Percentiles rank a stretch among this genome's conserved stretches.
Conservation (phyloP, 2,329 filamentous ascomycete species). For the Calonectria fujianensis region DNA sequence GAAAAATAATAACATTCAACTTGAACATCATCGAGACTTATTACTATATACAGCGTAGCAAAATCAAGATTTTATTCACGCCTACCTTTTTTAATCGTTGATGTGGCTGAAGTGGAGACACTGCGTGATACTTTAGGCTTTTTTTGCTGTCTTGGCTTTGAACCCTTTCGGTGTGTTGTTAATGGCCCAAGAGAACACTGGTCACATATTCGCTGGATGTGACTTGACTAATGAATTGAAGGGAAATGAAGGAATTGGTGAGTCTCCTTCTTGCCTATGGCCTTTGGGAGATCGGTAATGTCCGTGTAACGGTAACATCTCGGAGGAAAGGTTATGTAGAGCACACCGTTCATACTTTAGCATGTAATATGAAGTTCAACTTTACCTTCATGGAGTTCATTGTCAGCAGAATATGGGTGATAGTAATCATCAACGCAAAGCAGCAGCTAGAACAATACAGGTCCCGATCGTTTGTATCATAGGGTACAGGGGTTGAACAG, state of each 20-base stretch:
- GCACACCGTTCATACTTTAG: background rate
- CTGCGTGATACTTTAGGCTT: background rate
- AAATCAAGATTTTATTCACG: background rate
- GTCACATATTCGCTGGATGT: background rate
- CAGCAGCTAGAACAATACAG: background rate
- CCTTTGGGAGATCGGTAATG: background rate
- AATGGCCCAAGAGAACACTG: background rate
- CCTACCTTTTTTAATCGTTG: background rate
- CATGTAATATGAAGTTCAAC: background rate
- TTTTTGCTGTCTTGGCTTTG: background rate
- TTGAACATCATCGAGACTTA: background rate
- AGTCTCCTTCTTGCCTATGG: background rate
- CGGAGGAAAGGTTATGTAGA: too few species aligned
- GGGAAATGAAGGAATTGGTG: background rate
- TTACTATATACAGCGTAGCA: background rate
- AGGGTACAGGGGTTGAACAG: background rate
- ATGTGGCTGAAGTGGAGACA: background rate
- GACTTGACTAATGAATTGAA: background rate
- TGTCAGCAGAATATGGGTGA: background rate
- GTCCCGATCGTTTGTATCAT: background rate
- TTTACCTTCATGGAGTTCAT: background rate
- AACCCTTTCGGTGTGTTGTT: background rate
- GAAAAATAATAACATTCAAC: background rate
- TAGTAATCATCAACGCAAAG: background rate
- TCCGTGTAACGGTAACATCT: background rate